These are phyloP conservation scores for Vitis amurensis DNA, from an alignment of 164 flowering plant species.

Conservation along the genomic window DNA sequence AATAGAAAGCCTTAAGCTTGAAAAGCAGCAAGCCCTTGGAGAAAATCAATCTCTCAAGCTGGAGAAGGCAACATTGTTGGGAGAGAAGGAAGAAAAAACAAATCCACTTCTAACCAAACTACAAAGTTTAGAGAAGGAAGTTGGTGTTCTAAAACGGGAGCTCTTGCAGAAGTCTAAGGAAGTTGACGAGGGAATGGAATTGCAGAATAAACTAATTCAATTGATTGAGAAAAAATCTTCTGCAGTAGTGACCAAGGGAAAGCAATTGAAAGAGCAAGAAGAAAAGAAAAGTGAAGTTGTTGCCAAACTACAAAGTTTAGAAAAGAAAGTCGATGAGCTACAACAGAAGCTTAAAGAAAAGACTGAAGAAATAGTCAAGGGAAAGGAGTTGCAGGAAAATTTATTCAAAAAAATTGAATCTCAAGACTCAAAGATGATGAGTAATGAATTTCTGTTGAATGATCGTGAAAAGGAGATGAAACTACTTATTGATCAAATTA, in stretches of 20 bases:
- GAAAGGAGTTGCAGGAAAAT: constrained; percentile 17
- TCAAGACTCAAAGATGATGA: constrained; percentile 16
- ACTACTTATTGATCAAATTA: constrained; percentile 27
- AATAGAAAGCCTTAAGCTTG: constrained; percentile 49
- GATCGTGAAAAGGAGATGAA: constrained; percentile 36
- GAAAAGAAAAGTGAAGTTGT: constrained; percentile 20
- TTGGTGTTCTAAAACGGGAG: constrained; percentile 24
- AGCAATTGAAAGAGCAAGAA: constrained; percentile 30
- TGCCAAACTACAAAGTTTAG: constrained; percentile 23
- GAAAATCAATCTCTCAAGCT: constrained; percentile 41
- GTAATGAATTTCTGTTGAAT: constrained; percentile 16
- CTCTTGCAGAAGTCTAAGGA: constrained; percentile 30
- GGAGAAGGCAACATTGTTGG: constrained; percentile 30
- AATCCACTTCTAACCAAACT: constrained; percentile 8
- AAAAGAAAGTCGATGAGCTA: constrained; percentile 39
- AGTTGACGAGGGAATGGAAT: constrained; percentile 38
- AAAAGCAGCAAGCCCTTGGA: constrained; percentile 42
- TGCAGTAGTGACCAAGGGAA: constrained; percentile 18
- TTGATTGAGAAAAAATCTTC: constrained; percentile 25
- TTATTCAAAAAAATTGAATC: constrained; percentile 17
- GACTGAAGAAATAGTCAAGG: constrained; percentile 19
- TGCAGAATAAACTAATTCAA: constrained; percentile 32
- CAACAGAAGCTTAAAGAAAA: constrained; percentile 30
- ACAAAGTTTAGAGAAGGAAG: constrained; percentile 14
- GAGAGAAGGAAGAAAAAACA: constrained; percentile 25